Conservation (phyloP, 306 rosid species). For the Ammopiptanthus mongolicus region DNA sequence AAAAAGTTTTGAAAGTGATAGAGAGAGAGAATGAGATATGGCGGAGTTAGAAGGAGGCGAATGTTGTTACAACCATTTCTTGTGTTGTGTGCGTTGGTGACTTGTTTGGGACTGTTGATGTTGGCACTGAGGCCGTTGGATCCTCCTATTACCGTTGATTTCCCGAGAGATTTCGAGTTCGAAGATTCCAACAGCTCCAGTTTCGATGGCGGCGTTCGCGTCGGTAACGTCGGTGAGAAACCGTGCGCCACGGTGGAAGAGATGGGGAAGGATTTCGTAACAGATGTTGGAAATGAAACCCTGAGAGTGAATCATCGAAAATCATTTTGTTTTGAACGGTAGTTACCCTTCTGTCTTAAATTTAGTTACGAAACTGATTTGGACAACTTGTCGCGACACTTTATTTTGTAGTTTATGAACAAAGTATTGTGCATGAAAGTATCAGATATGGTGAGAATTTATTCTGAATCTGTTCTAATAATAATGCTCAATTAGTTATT, state of each 20-base stretch:
- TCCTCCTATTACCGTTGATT: conserved; percentile 38
- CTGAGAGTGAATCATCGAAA: conserved; percentile 52
- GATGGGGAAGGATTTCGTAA: conserved; percentile 63
- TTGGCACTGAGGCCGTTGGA: conserved; percentile 55
- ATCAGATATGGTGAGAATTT: no score
- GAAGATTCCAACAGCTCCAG: conserved; percentile 17
- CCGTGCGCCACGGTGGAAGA: conserved; percentile 80
- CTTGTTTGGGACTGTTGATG: conserved; percentile 43
- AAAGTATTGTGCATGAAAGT: no score
- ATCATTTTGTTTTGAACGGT: conserved; percentile 73
- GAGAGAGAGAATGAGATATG: conserved; percentile 49
- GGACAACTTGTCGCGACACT: background rate
- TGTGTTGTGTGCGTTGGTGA: conserved; percentile 41
- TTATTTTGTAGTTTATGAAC: background rate
- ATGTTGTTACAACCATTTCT: conserved; percentile 38
- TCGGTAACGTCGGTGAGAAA: conserved; percentile 12
- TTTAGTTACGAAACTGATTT: background rate
- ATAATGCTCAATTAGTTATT: background rate
- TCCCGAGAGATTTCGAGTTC: conserved; percentile 21
- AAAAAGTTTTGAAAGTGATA: no score
- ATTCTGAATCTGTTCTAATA: no score
- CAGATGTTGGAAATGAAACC: conserved; percentile 40
- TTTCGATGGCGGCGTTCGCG: conserved; percentile 4
- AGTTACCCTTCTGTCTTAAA: background rate
- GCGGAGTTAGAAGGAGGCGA: conserved; percentile 51